A percentile compares a stretch with the other conserved stretches of the same genome.
Evolutionary conservation across 495 filamentous ascomycete species (phyloP).

Genomic region (Aspergillus mulundensis): DNA sequence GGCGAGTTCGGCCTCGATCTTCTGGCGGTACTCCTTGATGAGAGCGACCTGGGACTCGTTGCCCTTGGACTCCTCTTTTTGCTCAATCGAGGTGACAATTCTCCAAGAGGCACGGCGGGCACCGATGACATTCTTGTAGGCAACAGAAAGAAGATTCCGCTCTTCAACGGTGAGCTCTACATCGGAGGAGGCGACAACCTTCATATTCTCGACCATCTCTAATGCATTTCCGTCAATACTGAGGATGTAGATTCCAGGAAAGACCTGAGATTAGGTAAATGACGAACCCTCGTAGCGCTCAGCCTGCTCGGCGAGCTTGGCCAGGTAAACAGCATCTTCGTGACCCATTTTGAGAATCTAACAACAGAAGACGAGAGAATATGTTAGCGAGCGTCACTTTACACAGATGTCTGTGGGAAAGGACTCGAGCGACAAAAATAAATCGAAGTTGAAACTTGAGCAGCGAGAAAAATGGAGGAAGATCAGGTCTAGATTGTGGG

Average conservation of each 20-base stretch:
- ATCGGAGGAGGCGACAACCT: slow-evolving; percentile 90
- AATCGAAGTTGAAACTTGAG: background rate
- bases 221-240: slow-evolving; percentile 25
- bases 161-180: slow-evolving; percentile 98
- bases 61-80: slow-evolving; percentile 99
- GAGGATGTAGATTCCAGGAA: background rate
- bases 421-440: background rate
- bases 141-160: slow-evolving; percentile 97
- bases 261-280: background rate
- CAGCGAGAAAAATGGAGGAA: background rate
- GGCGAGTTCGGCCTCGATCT: slow-evolving; percentile 97
- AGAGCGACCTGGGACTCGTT: slow-evolving; percentile 86
- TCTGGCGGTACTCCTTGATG: slow-evolving; percentile 99
- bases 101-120: slow-evolving; percentile 98
- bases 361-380: background rate
- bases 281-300: slow-evolving; percentile 98
- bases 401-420: background rate
- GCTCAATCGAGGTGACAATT: slow-evolving; percentile 99
- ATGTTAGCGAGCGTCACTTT: background rate
- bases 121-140: slow-evolving; percentile 99
- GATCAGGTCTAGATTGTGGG: background rate
- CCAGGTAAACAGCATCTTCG: slow-evolving; percentile 98
- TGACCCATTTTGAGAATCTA: slow-evolving; percentile 78
- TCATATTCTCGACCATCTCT: slow-evolving; percentile 99
- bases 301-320: slow-evolving; percentile 99